Conservation (phyloP, 2,329 filamentous ascomycete genomes). For the Diaporthe destruens region DNA sequence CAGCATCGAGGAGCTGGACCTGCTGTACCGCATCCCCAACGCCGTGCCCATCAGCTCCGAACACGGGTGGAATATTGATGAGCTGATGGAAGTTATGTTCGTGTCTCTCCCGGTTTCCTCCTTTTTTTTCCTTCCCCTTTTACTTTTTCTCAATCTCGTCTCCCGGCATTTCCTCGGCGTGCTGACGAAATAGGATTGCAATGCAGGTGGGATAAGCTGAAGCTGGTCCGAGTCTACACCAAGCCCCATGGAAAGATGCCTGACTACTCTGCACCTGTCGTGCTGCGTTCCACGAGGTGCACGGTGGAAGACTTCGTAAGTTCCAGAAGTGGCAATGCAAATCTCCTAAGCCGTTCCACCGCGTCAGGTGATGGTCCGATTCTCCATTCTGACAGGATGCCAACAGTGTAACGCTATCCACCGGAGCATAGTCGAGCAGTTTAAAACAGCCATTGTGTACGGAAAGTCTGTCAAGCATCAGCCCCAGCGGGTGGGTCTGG, state of each 20-base stretch:
- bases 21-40: conserved; percentile 96
- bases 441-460: conserved; percentile 95
- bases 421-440: conserved; percentile 94
- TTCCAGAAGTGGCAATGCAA: conserved; percentile 44
- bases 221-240: conserved; percentile 92
- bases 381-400: conserved; percentile 52
- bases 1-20: conserved; percentile 95
- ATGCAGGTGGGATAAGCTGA: conserved; percentile 88
- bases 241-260: conserved; percentile 97
- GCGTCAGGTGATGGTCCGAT: background rate
- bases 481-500: conserved; percentile 91
- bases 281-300: conserved; percentile 83
- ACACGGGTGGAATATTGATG: conserved; percentile 97
- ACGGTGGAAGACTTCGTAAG: conserved; percentile 98
- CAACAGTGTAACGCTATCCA: conserved; percentile 94
- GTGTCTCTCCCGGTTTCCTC: conserved; percentile 44
- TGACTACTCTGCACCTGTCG: conserved; percentile 92
- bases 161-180: background rate
- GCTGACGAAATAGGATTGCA: conserved; percentile 35
- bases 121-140: background rate
- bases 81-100: conserved; percentile 93
- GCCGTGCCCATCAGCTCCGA: conserved; percentile 98
- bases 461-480: conserved; percentile 99
- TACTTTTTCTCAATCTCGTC: background rate
- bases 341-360: background rate